A percentile compares a stretch with the other conserved stretches of the same genome.
These are phyloP conservation scores for Phytophthora capsici DNA, from an alignment of 352 stramenopile species.

Conservation along the genomic window DNA sequence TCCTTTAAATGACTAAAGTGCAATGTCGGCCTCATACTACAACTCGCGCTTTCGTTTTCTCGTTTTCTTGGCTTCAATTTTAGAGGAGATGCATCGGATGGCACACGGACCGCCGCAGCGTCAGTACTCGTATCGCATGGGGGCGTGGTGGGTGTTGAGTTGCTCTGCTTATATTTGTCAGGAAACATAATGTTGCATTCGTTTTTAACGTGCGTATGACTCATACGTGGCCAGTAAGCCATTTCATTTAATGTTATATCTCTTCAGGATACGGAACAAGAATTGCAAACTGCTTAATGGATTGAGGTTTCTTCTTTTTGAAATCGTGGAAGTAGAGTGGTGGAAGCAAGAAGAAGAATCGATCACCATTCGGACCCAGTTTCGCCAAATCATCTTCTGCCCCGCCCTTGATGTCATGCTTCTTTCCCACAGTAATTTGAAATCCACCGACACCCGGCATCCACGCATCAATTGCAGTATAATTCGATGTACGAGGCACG, in stretches of 20 bases:
- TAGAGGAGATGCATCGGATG: no score
- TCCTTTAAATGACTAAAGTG: no score
- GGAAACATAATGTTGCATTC: no score
- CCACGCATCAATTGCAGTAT: slow-evolving; percentile 42
- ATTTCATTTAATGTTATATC: slow-evolving; percentile 19
- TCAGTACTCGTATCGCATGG: no score
- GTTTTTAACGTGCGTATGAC: no score
- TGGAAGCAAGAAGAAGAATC: slow-evolving; percentile 43
- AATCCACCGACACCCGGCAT: slow-evolving; percentile 40
- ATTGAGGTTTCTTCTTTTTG: slow-evolving; percentile 38
- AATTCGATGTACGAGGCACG: slow-evolving; percentile 33
- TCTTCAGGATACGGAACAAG: slow-evolving; percentile 40
- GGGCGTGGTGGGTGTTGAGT: no score
- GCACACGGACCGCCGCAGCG: no score
- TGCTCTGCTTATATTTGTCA: no score
- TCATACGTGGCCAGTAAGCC: no score
- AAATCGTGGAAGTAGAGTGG: slow-evolving; percentile 42
- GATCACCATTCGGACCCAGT: slow-evolving; percentile 39
- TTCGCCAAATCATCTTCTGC: slow-evolving; percentile 36
- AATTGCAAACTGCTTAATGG: slow-evolving; percentile 38
- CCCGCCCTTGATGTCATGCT: slow-evolving; percentile 31
- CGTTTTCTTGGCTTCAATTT: no score
- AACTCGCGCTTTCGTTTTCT: no score
- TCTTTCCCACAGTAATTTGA: slow-evolving; percentile 41
- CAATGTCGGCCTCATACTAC: no score